Percentiles rank a stretch among this genome's conserved stretches.
phyloP scores from a whole-genome alignment of 495 filamentous ascomycete genomes.

The Penicillium cosmopolitanum region DNA sequence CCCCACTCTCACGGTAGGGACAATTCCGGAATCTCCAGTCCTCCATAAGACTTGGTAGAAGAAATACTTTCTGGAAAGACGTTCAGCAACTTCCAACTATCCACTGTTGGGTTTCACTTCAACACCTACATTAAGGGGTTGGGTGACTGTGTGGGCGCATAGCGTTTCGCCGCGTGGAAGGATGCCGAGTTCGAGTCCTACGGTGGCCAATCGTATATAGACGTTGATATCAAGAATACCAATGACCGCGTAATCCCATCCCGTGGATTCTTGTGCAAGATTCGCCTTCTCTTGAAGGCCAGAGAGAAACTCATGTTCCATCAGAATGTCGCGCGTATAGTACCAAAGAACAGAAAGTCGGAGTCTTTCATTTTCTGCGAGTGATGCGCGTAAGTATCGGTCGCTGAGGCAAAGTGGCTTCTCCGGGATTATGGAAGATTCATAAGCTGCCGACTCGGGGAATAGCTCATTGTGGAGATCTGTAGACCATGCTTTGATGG shows the following conservation, averaged over 20 bases:
- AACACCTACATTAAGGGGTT: conserved; percentile 22
- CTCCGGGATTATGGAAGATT: neutral
- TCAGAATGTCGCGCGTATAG: conserved; percentile 18
- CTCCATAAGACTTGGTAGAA: conserved; percentile 18
- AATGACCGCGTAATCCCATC: conserved; percentile 23
- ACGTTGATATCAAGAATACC: conserved; percentile 20
- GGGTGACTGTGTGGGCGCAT: conserved; percentile 23
- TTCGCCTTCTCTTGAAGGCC: conserved; percentile 20
- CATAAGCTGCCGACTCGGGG: conserved; percentile 8
- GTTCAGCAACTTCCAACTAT: conserved; percentile 3
- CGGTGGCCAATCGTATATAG: conserved; percentile 22
- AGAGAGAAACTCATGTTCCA: conserved; percentile 16
- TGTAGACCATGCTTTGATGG: conserved; percentile 13
- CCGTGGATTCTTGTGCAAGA: conserved; percentile 19
- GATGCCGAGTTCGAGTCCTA: conserved; percentile 20
- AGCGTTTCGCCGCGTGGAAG: conserved; percentile 23
- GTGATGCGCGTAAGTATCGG: conserved; percentile 15
- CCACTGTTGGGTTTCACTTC: neutral
- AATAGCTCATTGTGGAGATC: conserved; percentile 10
- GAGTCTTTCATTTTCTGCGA: conserved; percentile 21
- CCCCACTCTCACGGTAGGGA: conserved; percentile 19
- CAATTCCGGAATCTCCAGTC: conserved; percentile 23
- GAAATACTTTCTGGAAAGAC: conserved; percentile 15
- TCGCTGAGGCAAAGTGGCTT: conserved; percentile 7
- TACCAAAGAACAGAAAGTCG: conserved; percentile 25